Evolutionary conservation across 306 rosid genomes (phyloP).

Genomic region (Cucumis cinereus): DNA sequence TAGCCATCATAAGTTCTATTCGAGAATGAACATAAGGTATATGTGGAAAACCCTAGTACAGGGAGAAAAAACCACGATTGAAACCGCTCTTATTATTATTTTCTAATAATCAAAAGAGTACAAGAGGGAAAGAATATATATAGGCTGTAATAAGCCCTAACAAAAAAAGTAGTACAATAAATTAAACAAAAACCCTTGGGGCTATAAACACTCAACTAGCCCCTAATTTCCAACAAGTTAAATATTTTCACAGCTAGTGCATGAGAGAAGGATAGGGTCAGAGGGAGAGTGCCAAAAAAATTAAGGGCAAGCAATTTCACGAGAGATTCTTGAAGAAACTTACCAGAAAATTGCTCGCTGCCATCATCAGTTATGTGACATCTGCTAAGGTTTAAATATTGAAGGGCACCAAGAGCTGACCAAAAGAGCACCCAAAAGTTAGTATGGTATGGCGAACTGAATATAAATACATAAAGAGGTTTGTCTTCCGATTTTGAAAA

Average conservation of each 20-base stretch:
- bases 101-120: too few species aligned
- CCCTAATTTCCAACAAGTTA: too few species aligned
- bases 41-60: too few species aligned
- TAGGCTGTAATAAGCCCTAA: too few species aligned
- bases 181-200: too few species aligned
- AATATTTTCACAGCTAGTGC: neutral
- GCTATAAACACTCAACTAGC: too few species aligned
- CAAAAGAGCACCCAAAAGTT: neutral
- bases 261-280: neutral
- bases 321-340: constrained; percentile 25
- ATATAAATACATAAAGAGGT: neutral
- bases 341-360: constrained; percentile 62
- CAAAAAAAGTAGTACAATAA: too few species aligned
- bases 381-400: constrained; percentile 74
- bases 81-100: too few species aligned
- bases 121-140: too few species aligned
- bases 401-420: constrained; percentile 56
- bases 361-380: constrained; percentile 53
- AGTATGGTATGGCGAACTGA: neutral
- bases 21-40: too few species aligned
- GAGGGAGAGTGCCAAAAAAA: neutral
- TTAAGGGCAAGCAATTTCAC: neutral
- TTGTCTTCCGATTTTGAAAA: neutral
- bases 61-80: too few species aligned
- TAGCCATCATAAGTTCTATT: neutral